Base-by-base conservation (phyloP, 768 basidiomycete genomes). In the Leccinum sublutescens region DNA sequence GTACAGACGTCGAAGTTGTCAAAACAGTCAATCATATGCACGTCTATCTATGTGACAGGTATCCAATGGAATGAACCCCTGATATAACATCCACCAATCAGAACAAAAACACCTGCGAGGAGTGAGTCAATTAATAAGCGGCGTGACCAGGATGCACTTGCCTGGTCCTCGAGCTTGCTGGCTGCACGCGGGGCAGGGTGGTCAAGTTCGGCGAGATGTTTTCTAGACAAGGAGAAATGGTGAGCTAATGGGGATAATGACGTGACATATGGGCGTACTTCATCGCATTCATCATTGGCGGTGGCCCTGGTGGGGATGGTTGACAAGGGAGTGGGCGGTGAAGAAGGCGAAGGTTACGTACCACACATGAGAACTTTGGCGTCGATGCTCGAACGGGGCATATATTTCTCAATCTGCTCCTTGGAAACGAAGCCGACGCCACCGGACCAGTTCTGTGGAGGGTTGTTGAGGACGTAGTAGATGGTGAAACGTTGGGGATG, bases 381-480 rank as follows among this genome's bases (percentile, higher is more conserved):
- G 63, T 89, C 80, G n/a, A 76, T 71, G 25, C 76, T 76, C 17
- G 80, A 76, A 3, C 79, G 77, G n/a, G 93, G 93, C 74, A 98
- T 80, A 74, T 86, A 79, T 62, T 86, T 76, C 69, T 89, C 82
- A 68, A 99, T 94, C 71, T 97, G 93, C 11, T 94, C 93, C 76
- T 91, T 92, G 66, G 88, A 85, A 56, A 99, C 92, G 68, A 97
- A 99, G 40, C 97, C 97, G 56, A 87, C 85, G 60, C 95, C 95
- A 49, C 91, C 91, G 4, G 79, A 82, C 97, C 97, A 99, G 63
- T 75, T 80, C 27, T 83, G 78, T 5, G 96, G 95, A 2, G 95
- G 86, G 79, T 94, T 97, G 82, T 99, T 98, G 69, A 99, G 85
- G 56, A 97, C 93, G 72, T 95, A 94, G 76, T 84, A 85, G 55